Percentiles rank a stretch among this genome's conserved stretches.
phyloP scores from a whole-genome alignment of 768 basidiomycete species.

The Tylopilus balloui region DNA sequence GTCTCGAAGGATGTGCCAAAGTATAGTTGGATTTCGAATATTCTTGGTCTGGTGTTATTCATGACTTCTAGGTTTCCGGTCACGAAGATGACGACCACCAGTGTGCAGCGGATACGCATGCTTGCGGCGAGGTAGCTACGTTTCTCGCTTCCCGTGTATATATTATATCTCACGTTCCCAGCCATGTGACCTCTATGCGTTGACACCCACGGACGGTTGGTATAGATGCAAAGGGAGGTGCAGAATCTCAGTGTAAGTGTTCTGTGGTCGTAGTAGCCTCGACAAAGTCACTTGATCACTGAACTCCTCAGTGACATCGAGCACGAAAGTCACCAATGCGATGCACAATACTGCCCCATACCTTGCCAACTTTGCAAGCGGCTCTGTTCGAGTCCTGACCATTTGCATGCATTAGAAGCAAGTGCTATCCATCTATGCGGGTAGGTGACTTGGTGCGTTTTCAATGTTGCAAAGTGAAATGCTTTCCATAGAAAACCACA shows the following conservation, averaged over 20 bases:
- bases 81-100: constrained; percentile 49
- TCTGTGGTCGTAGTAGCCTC: neutral
- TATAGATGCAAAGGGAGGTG: constrained; percentile 44
- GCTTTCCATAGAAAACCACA: constrained; percentile 41
- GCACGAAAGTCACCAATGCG: constrained; percentile 48
- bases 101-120: constrained; percentile 49
- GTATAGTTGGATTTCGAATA: constrained; percentile 25
- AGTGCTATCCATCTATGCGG: constrained; percentile 53
- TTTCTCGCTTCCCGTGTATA: neutral
- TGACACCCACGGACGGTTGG: constrained; percentile 24
- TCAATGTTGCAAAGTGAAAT: constrained; percentile 6
- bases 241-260: constrained; percentile 36
- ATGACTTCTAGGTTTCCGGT: constrained; percentile 36
- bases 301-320: constrained; percentile 37
- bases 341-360: constrained; percentile 48
- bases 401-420: constrained; percentile 47
- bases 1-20: constrained; percentile 49
- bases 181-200: constrained; percentile 40
- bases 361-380: constrained; percentile 53
- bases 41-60: neutral
- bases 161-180: constrained; percentile 14
- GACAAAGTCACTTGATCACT: neutral
- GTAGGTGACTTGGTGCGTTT: constrained; percentile 29
- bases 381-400: constrained; percentile 42
- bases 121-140: constrained; percentile 48